Base-by-base conservation (phyloP, 2,329 filamentous ascomycete genomes). In the Pezicula carpinea region DNA sequence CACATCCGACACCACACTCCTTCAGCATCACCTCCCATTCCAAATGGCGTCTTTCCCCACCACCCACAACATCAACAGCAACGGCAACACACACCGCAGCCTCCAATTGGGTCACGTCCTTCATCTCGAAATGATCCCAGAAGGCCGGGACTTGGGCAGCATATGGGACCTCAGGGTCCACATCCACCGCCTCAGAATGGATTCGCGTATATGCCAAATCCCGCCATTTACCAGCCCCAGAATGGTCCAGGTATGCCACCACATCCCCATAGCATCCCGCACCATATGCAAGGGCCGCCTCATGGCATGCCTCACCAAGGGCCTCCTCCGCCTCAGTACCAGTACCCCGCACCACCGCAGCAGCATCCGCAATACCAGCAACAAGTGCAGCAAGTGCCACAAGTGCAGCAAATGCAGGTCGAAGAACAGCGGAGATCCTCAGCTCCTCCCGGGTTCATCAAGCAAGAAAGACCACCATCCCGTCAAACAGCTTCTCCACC, bases 21-120 rank as follows among this genome's bases (percentile, higher is more conserved):
- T 10, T 95, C 89, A 19, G 87, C 85, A 26, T 96, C 92, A 19
- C 92, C 92, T 48, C 92, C 92, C 3, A 88, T 96, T 55, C 79
- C 80, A 43, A 95, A 62, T 50, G 61, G 60, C 21, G 60, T 59
- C 23, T 62, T 61, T 39, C 55, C 68, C 42, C 66, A 73, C 58
- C 60, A 64, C 57, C 61, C 65, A n/a, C 73, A 71, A 39, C 60
- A 61, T 13, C 43, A 32, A 6, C 43, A 35, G 7, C 38, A 40
- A 46, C 82, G 90, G 53, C 83, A 86, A 46, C 84, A 87, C 51
- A 95, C 91, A 6, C 91, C 91, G 14, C 87, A 95, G 61, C 87
- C 89, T 4, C 80, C 82, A 53, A 79, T 79, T 58, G 77, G 80
- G 47, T 95, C 90, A 19, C 79, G 88, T 41, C 88, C 89, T 2